A percentile compares a stretch with the other conserved stretches of the same genome.
Conservation (phyloP, 202 grass and related monocot species). For the Miscanthus sacchariflorus region DNA sequence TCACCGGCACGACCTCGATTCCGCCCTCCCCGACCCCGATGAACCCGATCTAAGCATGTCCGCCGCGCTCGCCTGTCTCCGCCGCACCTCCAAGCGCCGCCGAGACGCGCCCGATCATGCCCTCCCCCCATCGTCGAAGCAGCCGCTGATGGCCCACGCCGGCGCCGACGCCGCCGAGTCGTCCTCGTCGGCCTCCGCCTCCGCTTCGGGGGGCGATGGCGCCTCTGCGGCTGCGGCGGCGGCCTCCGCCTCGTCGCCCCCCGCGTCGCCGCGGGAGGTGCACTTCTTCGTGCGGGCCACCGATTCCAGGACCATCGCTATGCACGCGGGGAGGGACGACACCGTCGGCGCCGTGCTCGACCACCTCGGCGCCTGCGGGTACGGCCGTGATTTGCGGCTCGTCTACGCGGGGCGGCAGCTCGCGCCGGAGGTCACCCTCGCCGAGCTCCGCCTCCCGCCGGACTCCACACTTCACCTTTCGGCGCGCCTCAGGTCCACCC, state of each 20-base stretch:
- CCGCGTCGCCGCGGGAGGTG: slow-evolving; percentile 11
- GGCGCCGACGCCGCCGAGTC: slow-evolving; percentile 20
- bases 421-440: slow-evolving; percentile 61
- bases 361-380: slow-evolving; percentile 52
- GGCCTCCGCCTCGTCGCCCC: neutral
- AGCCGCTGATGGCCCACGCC: slow-evolving; percentile 34
- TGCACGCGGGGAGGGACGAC: slow-evolving; percentile 65
- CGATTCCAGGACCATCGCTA: slow-evolving; percentile 75
- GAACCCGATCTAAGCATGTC: slow-evolving; percentile 70
- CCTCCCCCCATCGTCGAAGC: slow-evolving; percentile 45
- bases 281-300: slow-evolving; percentile 93
- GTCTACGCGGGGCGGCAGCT: slow-evolving; percentile 86
- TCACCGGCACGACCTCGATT: slow-evolving; percentile 13
- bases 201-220: slow-evolving; percentile 1
- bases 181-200: neutral
- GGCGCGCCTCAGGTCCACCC: slow-evolving; percentile 80
- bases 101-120: slow-evolving; percentile 68
- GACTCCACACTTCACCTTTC: slow-evolving; percentile 78
- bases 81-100: slow-evolving; percentile 81
- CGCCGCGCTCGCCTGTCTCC: slow-evolving; percentile 57
- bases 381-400: slow-evolving; percentile 64
- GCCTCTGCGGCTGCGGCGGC: neutral
- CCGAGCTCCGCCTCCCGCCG: slow-evolving; percentile 47
- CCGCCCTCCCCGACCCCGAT: slow-evolving; percentile 44
- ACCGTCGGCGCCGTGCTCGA: slow-evolving; percentile 67